A percentile compares a stretch with the other conserved stretches of the same genome.
Evolutionary conservation across 495 filamentous ascomycete species (phyloP).

Genomic region (Penicillium longicatenatum): DNA sequence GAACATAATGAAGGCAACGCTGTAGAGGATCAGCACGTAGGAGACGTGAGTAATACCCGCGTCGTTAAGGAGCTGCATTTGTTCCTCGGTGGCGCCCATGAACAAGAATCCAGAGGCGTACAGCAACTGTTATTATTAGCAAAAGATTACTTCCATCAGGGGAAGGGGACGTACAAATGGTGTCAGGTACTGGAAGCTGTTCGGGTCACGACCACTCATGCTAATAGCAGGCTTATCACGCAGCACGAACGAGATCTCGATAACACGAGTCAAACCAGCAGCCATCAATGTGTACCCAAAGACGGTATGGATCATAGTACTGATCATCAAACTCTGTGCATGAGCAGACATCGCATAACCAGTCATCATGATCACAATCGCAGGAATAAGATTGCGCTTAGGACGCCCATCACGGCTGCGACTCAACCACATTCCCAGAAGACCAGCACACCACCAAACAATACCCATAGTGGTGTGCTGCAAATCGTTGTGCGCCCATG

Average conservation of each 20-base stretch:
- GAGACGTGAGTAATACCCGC: constrained; percentile 83
- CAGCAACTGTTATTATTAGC: constrained; percentile 61
- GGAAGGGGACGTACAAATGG: constrained; percentile 71
- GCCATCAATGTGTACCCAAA: constrained; percentile 97
- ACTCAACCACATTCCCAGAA: constrained; percentile 91
- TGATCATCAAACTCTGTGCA: constrained; percentile 77
- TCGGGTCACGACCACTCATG: constrained; percentile 62
- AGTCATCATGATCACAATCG: constrained; percentile 84
- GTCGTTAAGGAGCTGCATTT: constrained; percentile 74
- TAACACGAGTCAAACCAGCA: constrained; percentile 77
- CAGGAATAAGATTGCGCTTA: constrained; percentile 90
- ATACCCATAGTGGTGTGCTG: constrained; percentile 98
- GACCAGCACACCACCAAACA: constrained; percentile 93
- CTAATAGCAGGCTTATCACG: constrained; percentile 64
- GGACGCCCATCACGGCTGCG: constrained; percentile 78
- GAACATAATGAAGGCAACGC: constrained; percentile 85
- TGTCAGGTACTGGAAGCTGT: constrained; percentile 91
- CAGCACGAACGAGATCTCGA: constrained; percentile 89
- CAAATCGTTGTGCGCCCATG: constrained; percentile 93
- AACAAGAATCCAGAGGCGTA: constrained; percentile 95
- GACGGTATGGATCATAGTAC: constrained; percentile 85
- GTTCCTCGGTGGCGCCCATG: constrained; percentile 96
- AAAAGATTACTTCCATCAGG: background rate
- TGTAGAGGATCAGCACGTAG: constrained; percentile 89
- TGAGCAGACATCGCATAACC: constrained; percentile 96